Evolutionary conservation across 352 stramenopile species (phyloP).

Genomic region (Saprolegnia diclina): DNA sequence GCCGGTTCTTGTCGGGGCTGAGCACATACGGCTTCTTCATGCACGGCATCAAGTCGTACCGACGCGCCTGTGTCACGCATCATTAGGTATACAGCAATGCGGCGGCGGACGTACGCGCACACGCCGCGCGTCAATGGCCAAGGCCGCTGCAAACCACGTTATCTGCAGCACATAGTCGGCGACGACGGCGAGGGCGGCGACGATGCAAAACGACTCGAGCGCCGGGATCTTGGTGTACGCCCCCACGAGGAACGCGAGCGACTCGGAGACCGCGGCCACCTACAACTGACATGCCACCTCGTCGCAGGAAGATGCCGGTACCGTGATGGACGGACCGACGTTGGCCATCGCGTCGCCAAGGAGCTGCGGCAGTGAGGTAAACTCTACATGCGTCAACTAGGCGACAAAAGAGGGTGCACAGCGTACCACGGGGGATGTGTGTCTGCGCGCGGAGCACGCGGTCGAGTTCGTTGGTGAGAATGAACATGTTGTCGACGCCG

Average conservation of each 20-base stretch:
- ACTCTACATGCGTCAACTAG: conserved; percentile 27
- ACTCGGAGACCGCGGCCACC: conserved; percentile 75
- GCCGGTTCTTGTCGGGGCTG: conserved; percentile 34
- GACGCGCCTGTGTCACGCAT: conserved; percentile 31
- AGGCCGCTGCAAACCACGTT: conserved; percentile 80
- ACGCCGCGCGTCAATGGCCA: conserved; percentile 68
- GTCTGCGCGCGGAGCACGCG: conserved; percentile 41
- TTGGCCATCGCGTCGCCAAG: conserved; percentile 69
- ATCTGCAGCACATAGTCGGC: conserved; percentile 79
- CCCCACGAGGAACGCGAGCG: conserved; percentile 74
- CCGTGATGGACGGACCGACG: conserved; percentile 80
- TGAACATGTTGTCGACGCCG: conserved; percentile 91
- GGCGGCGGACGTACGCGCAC: conserved; percentile 31
- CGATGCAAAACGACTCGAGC: conserved; percentile 80
- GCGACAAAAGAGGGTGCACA: background rate
- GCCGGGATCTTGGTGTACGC: conserved; percentile 82
- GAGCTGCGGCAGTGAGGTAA: conserved; percentile 53
- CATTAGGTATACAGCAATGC: background rate
- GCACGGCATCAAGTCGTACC: conserved; percentile 69
- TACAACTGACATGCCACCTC: background rate
- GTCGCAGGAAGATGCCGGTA: background rate
- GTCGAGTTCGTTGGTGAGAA: conserved; percentile 85
- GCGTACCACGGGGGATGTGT: conserved; percentile 16
- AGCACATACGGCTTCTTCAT: conserved; percentile 47
- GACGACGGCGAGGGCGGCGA: conserved; percentile 75